Conservation (phyloP, 495 filamentous ascomycete genomes). For the Cladorrhinum samala region DNA sequence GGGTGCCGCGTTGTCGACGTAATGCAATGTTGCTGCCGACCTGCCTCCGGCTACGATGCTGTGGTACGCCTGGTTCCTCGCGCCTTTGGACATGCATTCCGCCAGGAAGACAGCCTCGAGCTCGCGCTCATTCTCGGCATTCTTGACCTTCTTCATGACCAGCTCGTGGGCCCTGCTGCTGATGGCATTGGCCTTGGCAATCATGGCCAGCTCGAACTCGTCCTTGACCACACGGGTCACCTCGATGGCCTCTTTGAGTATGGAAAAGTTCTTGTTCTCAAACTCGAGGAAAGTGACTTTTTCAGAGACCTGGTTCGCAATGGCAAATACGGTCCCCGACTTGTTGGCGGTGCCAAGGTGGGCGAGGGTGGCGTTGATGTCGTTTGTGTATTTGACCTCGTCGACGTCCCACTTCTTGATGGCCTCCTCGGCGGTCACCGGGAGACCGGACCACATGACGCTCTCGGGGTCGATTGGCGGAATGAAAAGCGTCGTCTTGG, state of each 20-base stretch:
- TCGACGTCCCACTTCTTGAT: constrained; percentile 76
- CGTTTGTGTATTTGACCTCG: constrained; percentile 58
- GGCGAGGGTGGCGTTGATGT: constrained; percentile 61
- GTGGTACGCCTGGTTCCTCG: constrained; percentile 75
- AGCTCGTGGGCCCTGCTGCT: constrained; percentile 69
- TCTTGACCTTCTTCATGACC: constrained; percentile 58
- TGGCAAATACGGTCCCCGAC: constrained; percentile 57
- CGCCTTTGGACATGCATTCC: constrained; percentile 66
- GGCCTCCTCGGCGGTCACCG: constrained; percentile 69
- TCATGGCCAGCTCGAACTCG: constrained; percentile 75
- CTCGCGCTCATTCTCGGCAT: constrained; percentile 71
- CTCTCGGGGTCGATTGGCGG: constrained; percentile 79
- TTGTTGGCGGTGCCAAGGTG: constrained; percentile 34
- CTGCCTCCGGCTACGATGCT: constrained; percentile 73
- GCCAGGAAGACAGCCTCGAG: constrained; percentile 73
- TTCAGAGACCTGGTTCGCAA: constrained; percentile 63
- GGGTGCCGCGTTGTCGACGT: constrained; percentile 67
- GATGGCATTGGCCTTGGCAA: constrained; percentile 76
- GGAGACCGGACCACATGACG: constrained; percentile 95
- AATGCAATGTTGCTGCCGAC: constrained; percentile 81
- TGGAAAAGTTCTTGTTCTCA: constrained; percentile 50
- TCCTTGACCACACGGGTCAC: constrained; percentile 74
- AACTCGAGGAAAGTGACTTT: constrained; percentile 59
- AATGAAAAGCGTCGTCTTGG: constrained; percentile 82
- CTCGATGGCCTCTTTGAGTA: constrained; percentile 72